Evolutionary conservation across 139 green algal genomes (phyloP), one percentile per base, ranked within the genome.

Genomic region (Volvox africanus): DNA sequence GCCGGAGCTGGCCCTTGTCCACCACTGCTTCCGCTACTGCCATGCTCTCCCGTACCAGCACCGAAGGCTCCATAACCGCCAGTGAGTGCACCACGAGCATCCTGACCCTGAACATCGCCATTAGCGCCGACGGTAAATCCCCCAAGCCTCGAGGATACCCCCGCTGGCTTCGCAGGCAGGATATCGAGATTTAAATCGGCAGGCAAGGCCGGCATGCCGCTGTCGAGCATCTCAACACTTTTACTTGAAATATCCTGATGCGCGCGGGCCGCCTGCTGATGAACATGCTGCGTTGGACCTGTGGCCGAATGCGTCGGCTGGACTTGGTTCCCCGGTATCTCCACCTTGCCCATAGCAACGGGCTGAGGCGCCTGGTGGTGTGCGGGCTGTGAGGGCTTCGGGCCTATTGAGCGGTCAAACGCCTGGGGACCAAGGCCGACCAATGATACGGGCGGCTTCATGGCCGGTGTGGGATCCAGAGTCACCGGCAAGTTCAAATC

Each of bases 161-260:
- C 61, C 1, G 55, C 30, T 1, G 86, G 86, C 86, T 90, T 90
- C 35, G 86, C 21, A 3, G 81, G 90, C 21, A 86, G 36, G 78
- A 93, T 75, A 61, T 93, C 90, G 3, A 93, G 37, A 69, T 91
- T 93, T n/a, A 93, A 79, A 68, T 93, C 90, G 2, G 90, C 90
- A 17, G 90, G 90, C 67, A 93, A 79, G n/a, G 87, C 77, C 0
- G 89, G 89, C 78, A 93, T 92, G 82, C 89, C 86, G 89, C 77
- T 90, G 82, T 92, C 89, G 44, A 89, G 80, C 61, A 89, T 50
- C 26, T 83, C 86, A 30, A 84, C 65, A 68, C 78, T 86, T 67
- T 83, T 83, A 35, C 88, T 92, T 19, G 65, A 71, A 12, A 89
- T 17, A 24, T 69, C 79, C 67, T 87, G 76, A 65, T 79, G 32